Evolutionary conservation across 805 yeast genomes (phyloP).

Genomic region (Candida suzukii): DNA sequence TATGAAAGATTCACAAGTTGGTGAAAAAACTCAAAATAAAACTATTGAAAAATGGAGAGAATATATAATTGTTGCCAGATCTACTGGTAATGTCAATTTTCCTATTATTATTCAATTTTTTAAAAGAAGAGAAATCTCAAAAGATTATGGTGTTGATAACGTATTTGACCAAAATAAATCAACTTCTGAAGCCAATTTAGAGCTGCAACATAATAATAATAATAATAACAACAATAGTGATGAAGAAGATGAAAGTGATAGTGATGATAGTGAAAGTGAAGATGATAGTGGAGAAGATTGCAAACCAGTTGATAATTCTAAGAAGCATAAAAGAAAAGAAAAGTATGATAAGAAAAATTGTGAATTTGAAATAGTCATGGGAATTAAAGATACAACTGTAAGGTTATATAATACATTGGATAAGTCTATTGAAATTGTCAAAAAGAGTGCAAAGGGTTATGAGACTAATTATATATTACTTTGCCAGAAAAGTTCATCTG

Average conservation of each 20-base stretch:
- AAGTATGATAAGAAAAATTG: background rate
- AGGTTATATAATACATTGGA: slow-evolving; percentile 61
- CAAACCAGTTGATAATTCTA: background rate
- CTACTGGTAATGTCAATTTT: slow-evolving; percentile 40
- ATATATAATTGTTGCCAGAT: slow-evolving; percentile 62
- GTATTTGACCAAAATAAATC: background rate
- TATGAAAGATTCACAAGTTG: slow-evolving; percentile 29
- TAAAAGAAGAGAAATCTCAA: slow-evolving; percentile 32
- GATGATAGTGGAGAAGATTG: slow-evolving; percentile 7
- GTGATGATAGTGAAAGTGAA: background rate
- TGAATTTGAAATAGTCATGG: slow-evolving; percentile 14
- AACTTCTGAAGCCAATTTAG: background rate
- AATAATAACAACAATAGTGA: slow-evolving; percentile 4
- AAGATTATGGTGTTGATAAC: background rate
- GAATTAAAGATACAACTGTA: slow-evolving; percentile 26
- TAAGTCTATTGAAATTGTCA: slow-evolving; percentile 53
- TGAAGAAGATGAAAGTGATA: background rate
- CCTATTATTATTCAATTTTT: slow-evolving; percentile 65
- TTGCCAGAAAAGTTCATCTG: slow-evolving; percentile 42
- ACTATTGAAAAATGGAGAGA: slow-evolving; percentile 75
- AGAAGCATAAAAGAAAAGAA: background rate
- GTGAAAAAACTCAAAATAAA: slow-evolving; percentile 34
- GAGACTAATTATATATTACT: slow-evolving; percentile 40
- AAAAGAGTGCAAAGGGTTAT: slow-evolving; percentile 6
- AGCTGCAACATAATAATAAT: slow-evolving; percentile 1